Conservation (phyloP, 1,139 yeast genomes). For the Yamadazyma spencermartinsiae region DNA sequence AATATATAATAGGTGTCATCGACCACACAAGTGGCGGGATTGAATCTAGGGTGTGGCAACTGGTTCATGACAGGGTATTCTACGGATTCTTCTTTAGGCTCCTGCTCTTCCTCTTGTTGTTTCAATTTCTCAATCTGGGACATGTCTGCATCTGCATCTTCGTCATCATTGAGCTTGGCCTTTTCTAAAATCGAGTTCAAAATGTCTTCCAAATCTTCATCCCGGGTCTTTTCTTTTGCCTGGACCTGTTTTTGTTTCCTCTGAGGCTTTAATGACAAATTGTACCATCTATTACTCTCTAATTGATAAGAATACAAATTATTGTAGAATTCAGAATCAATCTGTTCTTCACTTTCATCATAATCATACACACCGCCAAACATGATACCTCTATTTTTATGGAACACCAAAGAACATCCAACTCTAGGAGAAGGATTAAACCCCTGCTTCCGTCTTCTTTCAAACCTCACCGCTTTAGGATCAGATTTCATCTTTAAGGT, state of each 20-base stretch:
- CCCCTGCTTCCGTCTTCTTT: slow-evolving; percentile 85
- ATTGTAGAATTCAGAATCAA: slow-evolving; percentile 84
- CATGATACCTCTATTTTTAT: slow-evolving; percentile 87
- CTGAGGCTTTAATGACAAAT: slow-evolving; percentile 63
- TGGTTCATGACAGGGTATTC: slow-evolving; percentile 61
- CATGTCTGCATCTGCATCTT: slow-evolving; percentile 38
- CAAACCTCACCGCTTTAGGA: slow-evolving; percentile 79
- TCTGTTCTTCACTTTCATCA: slow-evolving; percentile 91
- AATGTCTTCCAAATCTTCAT: slow-evolving; percentile 80
- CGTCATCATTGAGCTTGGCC: slow-evolving; percentile 61
- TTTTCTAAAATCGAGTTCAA: slow-evolving; percentile 73
- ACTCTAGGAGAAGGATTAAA: slow-evolving; percentile 89
- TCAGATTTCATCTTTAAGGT: slow-evolving; percentile 83
- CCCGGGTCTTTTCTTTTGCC: slow-evolving; percentile 56
- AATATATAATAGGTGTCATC: slow-evolving; percentile 84
- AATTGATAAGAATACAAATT: slow-evolving; percentile 79
- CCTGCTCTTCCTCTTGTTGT: slow-evolving; percentile 40
- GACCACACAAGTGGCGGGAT: slow-evolving; percentile 80
- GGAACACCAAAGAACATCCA: slow-evolving; percentile 89
- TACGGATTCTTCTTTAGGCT: slow-evolving; percentile 29
- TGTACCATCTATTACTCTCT: slow-evolving; percentile 88
- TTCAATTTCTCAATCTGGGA: slow-evolving; percentile 42
- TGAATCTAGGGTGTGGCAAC: slow-evolving; percentile 87
- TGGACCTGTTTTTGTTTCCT: slow-evolving; percentile 51
- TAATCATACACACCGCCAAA: slow-evolving; percentile 96